Conservation (phyloP, 345 rosid genomes). For the Syzygium oleosum region DNA sequence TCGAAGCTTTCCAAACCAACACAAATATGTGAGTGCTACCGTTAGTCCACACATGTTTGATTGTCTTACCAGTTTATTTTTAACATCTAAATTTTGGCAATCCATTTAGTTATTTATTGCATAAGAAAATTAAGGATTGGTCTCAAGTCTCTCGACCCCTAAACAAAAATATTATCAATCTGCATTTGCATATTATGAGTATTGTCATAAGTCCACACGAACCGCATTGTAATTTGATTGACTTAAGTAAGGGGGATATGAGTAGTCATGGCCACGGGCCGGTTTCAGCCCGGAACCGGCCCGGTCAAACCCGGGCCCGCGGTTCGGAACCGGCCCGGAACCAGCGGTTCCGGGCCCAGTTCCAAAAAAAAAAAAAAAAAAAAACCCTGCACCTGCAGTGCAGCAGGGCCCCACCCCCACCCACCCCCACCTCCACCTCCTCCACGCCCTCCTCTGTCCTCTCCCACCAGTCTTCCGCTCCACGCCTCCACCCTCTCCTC, state of each 20-base stretch:
- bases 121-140: rapidly evolving
- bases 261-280: no score
- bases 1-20: neutral
- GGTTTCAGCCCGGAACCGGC: no score
- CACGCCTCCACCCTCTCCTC: no score
- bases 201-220: neutral
- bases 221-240: neutral
- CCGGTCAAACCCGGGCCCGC: no score
- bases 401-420: no score
- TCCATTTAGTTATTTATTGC: neutral
- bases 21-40: neutral
- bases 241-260: neutral
- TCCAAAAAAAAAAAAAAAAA: no score
- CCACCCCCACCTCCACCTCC: no score
- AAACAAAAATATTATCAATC: neutral
- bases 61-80: neutral
- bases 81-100: neutral
- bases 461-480: no score
- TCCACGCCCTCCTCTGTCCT: no score
- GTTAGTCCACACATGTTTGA: neutral
- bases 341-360: no score
- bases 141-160: neutral
- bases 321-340: no score
- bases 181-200: neutral
- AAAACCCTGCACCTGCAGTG: no score